Evolutionary conservation across 257 asterid species (phyloP), one percentile per base, ranked within the genome.

Genomic region (Capsicum rhomboideum): DNA sequence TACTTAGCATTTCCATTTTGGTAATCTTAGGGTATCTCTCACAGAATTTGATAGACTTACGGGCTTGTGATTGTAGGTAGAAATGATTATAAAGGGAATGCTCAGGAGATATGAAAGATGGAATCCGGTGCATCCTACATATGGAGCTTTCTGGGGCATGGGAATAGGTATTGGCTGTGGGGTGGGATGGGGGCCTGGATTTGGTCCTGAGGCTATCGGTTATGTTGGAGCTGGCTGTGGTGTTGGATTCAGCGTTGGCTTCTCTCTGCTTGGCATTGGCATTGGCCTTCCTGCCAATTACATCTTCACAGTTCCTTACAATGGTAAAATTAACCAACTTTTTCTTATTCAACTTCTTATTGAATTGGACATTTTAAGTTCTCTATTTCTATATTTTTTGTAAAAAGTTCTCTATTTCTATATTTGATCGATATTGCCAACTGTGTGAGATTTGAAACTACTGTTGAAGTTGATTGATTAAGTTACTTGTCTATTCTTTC

Each of bases 171-270:
- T 96, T 84, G 99, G 99, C 67, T 96, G 98, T 63, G 99, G 99
- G 42, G 92, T 96, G 68, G 99, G 99, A 58, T 96, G 99, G 99
- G 99, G 99, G 6, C 98, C 99, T 26, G 99, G 99, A 13, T 94
- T 93, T 83, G 99, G 99, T 85, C 99, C 92, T 56, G 99, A 96
- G 89, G 99, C 88, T 29, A 50, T 93, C 83, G 99, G 99, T 69
- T 92, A 92, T 68, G 99, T 94, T 83, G 99, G 98, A 68, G 92
- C 99, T 17, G 99, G 99, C 77, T 96, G 99, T 88, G 99, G 99
- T 44, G 93, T 83, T 78, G 99, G 99, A 78, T 92, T 96, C 72
- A 88, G 94, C 82, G 91, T 96, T 23, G 99, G 99, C 68, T 44
- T 94, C 90, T 94, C 98, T 86, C 84, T 93, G 84, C 88, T 90